Percentiles rank a stretch among this genome's conserved stretches.
phyloP scores from a whole-genome alignment of 2,329 filamentous ascomycete species.

The Trichophyton equinum region DNA sequence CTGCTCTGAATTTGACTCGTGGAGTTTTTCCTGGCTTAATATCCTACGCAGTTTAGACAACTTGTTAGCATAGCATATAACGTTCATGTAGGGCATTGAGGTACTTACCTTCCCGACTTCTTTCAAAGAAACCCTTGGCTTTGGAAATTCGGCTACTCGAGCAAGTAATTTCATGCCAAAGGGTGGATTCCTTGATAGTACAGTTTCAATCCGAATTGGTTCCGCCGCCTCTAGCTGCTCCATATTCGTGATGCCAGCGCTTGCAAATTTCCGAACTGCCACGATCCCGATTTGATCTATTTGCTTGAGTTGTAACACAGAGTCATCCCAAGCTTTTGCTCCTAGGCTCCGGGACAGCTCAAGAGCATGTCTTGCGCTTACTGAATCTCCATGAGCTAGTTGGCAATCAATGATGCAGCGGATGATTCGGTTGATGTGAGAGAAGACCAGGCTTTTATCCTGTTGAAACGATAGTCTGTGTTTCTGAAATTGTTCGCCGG shows the following conservation, averaged over 20 bases:
- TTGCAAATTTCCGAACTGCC: constrained; percentile 59
- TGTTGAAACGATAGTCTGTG: constrained; percentile 45
- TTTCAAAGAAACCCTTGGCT: constrained; percentile 44
- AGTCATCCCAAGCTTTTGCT: constrained; percentile 70
- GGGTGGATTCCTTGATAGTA: constrained; percentile 67
- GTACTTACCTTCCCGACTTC: constrained; percentile 35
- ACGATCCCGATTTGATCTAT: constrained; percentile 65
- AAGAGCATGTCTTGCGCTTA: constrained; percentile 55
- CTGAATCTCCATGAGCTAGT: constrained; percentile 49
- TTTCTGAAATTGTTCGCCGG: constrained; percentile 45
- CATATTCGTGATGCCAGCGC: constrained; percentile 58
- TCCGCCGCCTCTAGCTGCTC: constrained; percentile 56
- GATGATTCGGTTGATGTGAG: constrained; percentile 55
- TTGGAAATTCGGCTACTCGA: constrained; percentile 58
- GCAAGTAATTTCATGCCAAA: constrained; percentile 62
- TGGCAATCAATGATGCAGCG: constrained; percentile 68
- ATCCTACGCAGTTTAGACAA: constrained; percentile 17
- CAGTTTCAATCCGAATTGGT: constrained; percentile 59
- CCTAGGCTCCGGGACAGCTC: constrained; percentile 66
- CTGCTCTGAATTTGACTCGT: constrained; percentile 51
- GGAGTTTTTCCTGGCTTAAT: constrained; percentile 32
- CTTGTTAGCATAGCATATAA: too few relatives aligned
- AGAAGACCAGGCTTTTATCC: constrained; percentile 54
- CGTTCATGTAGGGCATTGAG: too few relatives aligned
- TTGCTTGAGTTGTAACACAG: constrained; percentile 68